Percentiles rank a stretch among this genome's conserved stretches.
These are phyloP conservation scores for Gigaspora rosea DNA, from an alignment of 192 early-diverging fungal species.

Conservation along the genomic window DNA sequence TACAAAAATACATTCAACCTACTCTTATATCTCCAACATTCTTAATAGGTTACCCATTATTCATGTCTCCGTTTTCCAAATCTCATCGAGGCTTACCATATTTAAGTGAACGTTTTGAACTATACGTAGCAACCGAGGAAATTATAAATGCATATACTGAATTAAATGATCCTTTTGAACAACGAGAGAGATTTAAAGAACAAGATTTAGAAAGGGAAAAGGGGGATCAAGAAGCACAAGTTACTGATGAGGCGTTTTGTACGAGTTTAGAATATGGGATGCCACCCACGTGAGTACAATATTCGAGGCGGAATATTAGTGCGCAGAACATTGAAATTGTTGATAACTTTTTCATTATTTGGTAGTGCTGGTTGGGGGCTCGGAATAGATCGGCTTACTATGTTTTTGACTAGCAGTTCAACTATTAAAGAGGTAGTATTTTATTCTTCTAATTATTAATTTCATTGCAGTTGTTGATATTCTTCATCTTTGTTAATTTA, in stretches of 20 bases:
- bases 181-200: slow-evolving; percentile 96
- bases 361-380: slow-evolving; percentile 78
- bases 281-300: slow-evolving; percentile 72
- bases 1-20: slow-evolving; percentile 79
- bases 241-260: slow-evolving; percentile 97
- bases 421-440: slow-evolving; percentile 90
- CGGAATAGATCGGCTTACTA: slow-evolving; percentile 94
- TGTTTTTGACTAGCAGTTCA: slow-evolving; percentile 98
- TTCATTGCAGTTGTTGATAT: background rate
- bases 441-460: background rate
- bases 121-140: slow-evolving; percentile 98
- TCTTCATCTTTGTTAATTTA: background rate
- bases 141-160: slow-evolving; percentile 99
- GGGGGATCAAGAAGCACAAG: slow-evolving; percentile 97
- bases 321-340: background rate
- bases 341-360: background rate
- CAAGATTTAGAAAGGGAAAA: slow-evolving; percentile 95
- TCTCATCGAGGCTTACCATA: slow-evolving; percentile 86
- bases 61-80: slow-evolving; percentile 99
- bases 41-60: slow-evolving; percentile 94
- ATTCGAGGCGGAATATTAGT: background rate
- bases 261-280: slow-evolving; percentile 95
- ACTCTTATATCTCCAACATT: slow-evolving; percentile 87
- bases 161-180: slow-evolving; percentile 99
- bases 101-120: slow-evolving; percentile 97